Base-by-base conservation (phyloP, 139 green algal species). In the Asterochloris sp. region DNA sequence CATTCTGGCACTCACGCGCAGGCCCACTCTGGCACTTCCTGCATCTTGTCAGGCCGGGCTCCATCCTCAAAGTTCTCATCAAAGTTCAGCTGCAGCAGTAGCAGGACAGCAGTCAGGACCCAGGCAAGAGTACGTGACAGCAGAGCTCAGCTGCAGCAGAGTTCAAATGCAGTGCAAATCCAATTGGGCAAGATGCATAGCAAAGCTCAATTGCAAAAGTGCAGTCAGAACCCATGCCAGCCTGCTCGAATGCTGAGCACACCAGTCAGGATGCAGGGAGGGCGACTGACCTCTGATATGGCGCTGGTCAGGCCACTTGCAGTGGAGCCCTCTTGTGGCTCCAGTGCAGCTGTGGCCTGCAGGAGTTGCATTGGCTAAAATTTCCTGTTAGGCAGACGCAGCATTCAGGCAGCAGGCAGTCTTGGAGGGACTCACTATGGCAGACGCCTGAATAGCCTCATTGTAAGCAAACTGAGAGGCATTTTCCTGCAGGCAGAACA, bases 31-130 rank as follows among this genome's bases (percentile, higher is more conserved):
- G 81, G 81, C 17, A 68, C 28, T 71, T 74, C 69, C 23, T 78
- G 54, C 11, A 61, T 26, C 10, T 61, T 21, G 4, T 62, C 64
- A 28, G 28, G 47, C 12, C 64, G 23, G 12, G 28, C 21, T 60
- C 64, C 74, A 23, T 85, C 63, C n/a, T 85, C 80, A 17, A 26
- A 24, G 11, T 69, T 82, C 24, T 91, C 90, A 61, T 92, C 86
- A 88, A 94, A 94, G 19, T 83, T 81, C 13, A 94, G 80, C 89
- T 94, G 87, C 87, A 89, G 16, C 21, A 19, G 73, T 54, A 26
- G 75, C 21, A 75, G 28, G 63, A 64, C 78, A 74, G 47, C 27
- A 64, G 23, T 64, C 21, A 73, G 66, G 21, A 73, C 66, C 66
- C 66, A 9, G 8, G 21, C 21, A 21, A 54, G 38, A 54, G 38